Conservation (phyloP, 768 basidiomycete species). For the Fomitopsis serialis region DNA sequence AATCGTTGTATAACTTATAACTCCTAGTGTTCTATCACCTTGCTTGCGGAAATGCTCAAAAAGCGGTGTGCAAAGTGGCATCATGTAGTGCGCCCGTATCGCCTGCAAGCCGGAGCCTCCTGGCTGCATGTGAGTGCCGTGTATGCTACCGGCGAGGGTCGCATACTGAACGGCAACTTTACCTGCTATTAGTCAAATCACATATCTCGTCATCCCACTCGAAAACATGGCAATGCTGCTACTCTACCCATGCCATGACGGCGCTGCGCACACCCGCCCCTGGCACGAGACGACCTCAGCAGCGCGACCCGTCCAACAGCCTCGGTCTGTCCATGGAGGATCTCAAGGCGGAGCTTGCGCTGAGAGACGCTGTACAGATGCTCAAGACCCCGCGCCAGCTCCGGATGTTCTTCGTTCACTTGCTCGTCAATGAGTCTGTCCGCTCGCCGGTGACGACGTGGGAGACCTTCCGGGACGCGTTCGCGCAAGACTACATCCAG, state of each 20-base stretch:
- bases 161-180: background rate
- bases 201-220: background rate
- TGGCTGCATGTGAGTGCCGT: background rate
- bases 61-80: background rate
- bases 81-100: background rate
- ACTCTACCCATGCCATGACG: slow-evolving; percentile 1
- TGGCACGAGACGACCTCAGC: background rate
- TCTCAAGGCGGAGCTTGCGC: slow-evolving; percentile 23
- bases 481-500: slow-evolving; percentile 19
- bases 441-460: slow-evolving; percentile 20
- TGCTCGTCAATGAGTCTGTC: slow-evolving; percentile 30
- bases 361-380: slow-evolving; percentile 29
- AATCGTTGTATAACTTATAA: too few relatives aligned
- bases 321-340: slow-evolving; percentile 20
- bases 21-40: too few relatives aligned
- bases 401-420: slow-evolving; percentile 32
- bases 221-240: background rate
- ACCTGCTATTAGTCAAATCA: background rate
- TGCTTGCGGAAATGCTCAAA: background rate
- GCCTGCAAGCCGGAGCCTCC: background rate
- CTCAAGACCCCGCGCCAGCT: slow-evolving; percentile 32
- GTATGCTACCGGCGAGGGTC: background rate
- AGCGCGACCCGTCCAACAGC: slow-evolving; percentile 15
- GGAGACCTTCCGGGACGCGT: slow-evolving; percentile 19
- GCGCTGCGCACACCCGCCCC: background rate